phyloP scores from a whole-genome alignment of 1,139 yeast species.

The Spencermartinsiella ligniputridi region DNA sequence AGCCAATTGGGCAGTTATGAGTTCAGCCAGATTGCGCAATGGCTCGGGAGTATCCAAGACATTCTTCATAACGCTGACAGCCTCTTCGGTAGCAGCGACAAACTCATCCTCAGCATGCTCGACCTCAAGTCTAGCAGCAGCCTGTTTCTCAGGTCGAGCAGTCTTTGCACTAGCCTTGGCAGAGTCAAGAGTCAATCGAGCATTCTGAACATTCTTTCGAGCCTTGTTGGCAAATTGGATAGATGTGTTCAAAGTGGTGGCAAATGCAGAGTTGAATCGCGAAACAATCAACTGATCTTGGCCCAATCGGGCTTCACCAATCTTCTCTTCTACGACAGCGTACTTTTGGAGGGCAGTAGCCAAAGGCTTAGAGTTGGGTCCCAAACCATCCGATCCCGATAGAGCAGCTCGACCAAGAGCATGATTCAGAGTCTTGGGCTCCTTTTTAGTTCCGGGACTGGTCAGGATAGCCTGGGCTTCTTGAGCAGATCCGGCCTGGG shows the following conservation, averaged over 20 bases:
- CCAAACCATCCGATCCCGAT: conserved; percentile 44
- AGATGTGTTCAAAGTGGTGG: conserved; percentile 59
- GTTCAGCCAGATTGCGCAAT: conserved; percentile 61
- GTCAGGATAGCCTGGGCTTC: conserved; percentile 80
- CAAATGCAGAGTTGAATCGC: conserved; percentile 66
- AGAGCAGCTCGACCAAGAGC: conserved; percentile 78
- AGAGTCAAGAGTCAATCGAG: conserved; percentile 75
- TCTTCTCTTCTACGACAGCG: conserved; percentile 56
- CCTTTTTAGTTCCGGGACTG: conserved; percentile 51
- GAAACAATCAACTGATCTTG: conserved; percentile 73
- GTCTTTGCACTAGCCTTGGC: conserved; percentile 66
- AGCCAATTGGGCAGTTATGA: conserved; percentile 76
- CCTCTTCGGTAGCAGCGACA: conserved; percentile 88
- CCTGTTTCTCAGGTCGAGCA: conserved; percentile 71
- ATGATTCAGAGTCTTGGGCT: conserved; percentile 81
- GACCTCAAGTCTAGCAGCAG: conserved; percentile 69
- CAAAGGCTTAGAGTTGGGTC: conserved; percentile 38
- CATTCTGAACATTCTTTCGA: conserved; percentile 72
- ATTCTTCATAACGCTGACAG: conserved; percentile 78
- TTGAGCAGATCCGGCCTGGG: conserved; percentile 71
- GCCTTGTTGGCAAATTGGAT: conserved; percentile 65
- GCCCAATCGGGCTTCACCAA: conserved; percentile 79
- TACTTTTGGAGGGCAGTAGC: conserved; percentile 48
- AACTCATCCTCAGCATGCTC: conserved; percentile 88
- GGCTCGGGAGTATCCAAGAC: conserved; percentile 74